Conservation (phyloP, 2,329 filamentous ascomycete genomes). For the Epichloe coenophiala region DNA sequence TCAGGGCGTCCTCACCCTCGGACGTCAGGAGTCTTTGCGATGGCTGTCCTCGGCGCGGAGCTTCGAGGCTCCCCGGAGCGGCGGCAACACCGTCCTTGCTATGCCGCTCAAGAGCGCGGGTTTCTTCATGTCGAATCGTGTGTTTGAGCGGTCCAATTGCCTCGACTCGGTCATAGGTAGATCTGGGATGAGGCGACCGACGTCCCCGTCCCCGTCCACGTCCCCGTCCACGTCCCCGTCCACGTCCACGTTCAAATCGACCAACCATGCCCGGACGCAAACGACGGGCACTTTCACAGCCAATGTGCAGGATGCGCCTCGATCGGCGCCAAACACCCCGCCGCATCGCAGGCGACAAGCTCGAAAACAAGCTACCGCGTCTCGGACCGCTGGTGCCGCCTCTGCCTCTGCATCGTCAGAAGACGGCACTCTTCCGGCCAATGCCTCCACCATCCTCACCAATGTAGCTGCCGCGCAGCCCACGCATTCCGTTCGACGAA, state of each 20-base stretch:
- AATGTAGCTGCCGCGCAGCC: constrained; percentile 36
- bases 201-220: constrained; percentile 14
- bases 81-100: constrained; percentile 5
- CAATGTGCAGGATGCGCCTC: constrained; percentile 9
- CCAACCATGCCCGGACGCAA: not conserved
- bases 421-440: constrained; percentile 26
- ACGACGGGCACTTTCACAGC: constrained; percentile 7
- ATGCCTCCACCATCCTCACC: constrained; percentile 43
- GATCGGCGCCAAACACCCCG: constrained; percentile 13
- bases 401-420: not conserved
- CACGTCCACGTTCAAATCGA: constrained; percentile 11
- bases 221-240: constrained; percentile 12
- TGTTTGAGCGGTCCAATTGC: constrained; percentile 23
- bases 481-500: constrained; percentile 43
- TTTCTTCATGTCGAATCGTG: constrained; percentile 24
- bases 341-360: constrained; percentile 24
- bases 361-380: constrained; percentile 11
- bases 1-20: constrained; percentile 11
- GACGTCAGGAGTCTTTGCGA: constrained; percentile 10
- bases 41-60: constrained; percentile 18
- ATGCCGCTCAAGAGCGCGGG: constrained; percentile 8
- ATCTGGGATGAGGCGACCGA: constrained; percentile 15
- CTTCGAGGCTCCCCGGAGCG: constrained; percentile 12
- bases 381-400: not conserved
- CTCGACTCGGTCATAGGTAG: constrained; percentile 20